Evolutionary conservation across 2,329 filamentous ascomycete species (phyloP).

Genomic region (Ophiosphaerella narmari): DNA sequence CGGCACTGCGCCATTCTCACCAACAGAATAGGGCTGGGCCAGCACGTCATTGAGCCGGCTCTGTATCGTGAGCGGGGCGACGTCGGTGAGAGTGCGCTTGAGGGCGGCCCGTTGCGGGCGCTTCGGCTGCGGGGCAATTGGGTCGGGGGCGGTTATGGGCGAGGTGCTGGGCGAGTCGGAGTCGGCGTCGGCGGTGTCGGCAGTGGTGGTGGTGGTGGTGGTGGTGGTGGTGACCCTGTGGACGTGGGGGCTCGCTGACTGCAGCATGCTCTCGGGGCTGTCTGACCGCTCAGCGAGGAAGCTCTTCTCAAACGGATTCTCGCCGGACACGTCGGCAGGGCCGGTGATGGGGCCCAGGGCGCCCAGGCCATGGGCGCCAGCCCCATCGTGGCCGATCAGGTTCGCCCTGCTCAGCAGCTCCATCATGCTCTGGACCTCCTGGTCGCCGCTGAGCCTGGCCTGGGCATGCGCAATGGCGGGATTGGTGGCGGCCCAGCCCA

Average conservation of each 20-base stretch:
- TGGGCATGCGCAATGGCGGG: constrained; percentile 81
- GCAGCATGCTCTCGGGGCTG: constrained; percentile 49
- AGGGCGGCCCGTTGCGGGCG: constrained; percentile 63
- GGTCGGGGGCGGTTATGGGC: neutral
- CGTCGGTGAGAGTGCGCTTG: constrained; percentile 88
- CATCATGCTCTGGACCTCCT: constrained; percentile 88
- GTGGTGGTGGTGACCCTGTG: constrained; percentile 16
- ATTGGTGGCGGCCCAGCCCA: constrained; percentile 78
- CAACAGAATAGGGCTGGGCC: constrained; percentile 77
- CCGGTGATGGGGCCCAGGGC: constrained; percentile 74
- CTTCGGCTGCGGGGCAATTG: constrained; percentile 24
- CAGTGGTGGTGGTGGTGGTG: neutral
- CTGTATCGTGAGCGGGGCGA: constrained; percentile 73
- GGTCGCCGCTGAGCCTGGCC: constrained; percentile 78
- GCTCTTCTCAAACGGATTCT: constrained; percentile 83
- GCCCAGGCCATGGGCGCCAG: constrained; percentile 56
- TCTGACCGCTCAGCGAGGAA: constrained; percentile 64
- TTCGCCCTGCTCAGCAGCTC: constrained; percentile 84
- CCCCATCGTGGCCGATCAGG: constrained; percentile 70
- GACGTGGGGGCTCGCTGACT: constrained; percentile 24
- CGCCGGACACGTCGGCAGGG: constrained; percentile 71
- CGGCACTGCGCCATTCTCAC: constrained; percentile 48
- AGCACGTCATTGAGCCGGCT: constrained; percentile 84
- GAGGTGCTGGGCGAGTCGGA: too few species aligned
- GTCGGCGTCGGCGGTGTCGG: too few species aligned